Conservation (phyloP, 1,139 yeast genomes). For the Debaryomycetaceae sp. region DNA sequence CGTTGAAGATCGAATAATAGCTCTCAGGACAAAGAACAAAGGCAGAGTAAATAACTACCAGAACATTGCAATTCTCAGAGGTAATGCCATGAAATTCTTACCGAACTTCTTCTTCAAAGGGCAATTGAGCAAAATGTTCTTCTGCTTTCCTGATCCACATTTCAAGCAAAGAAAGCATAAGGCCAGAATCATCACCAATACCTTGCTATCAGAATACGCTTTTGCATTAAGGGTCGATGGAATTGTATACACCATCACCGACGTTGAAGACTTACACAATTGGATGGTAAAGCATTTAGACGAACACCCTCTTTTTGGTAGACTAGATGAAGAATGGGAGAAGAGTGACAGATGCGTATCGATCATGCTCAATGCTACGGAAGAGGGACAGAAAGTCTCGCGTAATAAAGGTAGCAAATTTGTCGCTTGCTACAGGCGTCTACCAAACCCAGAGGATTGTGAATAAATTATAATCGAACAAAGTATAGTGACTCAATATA, state of each 20-base stretch:
- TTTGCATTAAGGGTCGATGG: conserved; percentile 87
- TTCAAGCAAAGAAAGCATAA: conserved; percentile 96
- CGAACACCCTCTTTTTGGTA: conserved; percentile 85
- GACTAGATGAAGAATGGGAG: conserved; percentile 80
- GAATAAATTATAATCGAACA: background rate
- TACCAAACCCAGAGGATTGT: conserved; percentile 51
- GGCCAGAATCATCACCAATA: conserved; percentile 90
- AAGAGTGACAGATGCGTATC: conserved; percentile 72
- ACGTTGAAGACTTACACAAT: conserved; percentile 84
- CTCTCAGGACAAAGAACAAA: conserved; percentile 62
- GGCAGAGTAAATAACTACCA: conserved; percentile 47
- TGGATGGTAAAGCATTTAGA: conserved; percentile 97
- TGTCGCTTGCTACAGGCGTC: conserved; percentile 82
- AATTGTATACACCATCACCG: conserved; percentile 88
- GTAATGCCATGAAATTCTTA: conserved; percentile 94
- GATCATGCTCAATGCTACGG: conserved; percentile 88
- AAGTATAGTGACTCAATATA: background rate
- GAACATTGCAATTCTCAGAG: conserved; percentile 86
- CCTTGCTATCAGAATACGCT: conserved; percentile 88
- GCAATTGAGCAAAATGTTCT: conserved; percentile 85
- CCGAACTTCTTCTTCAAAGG: conserved; percentile 87
- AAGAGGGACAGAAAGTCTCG: conserved; percentile 94
- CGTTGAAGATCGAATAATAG: conserved; percentile 92
- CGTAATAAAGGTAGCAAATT: conserved; percentile 85
- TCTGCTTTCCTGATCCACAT: conserved; percentile 99